Evolutionary conservation across 192 early-diverging fungal species (phyloP).

Genomic region (Linnemannia schmuckeri): DNA sequence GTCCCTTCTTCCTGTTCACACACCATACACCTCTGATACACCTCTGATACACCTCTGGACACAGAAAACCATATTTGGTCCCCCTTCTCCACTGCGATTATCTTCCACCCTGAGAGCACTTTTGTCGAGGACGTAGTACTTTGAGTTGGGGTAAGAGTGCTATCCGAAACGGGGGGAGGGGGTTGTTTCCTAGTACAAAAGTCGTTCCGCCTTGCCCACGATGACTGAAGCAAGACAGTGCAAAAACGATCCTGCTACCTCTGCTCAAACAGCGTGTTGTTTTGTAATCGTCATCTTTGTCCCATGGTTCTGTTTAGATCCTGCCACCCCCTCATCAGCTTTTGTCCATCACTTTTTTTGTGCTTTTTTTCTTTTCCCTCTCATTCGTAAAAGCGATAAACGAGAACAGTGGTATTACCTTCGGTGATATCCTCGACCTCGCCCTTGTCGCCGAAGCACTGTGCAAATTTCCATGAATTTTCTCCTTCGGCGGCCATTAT

Average conservation of each 20-base stretch:
- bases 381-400: neutral
- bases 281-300: neutral
- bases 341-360: neutral
- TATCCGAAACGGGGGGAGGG: neutral
- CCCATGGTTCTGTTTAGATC: neutral
- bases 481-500: slow-evolving; percentile 56
- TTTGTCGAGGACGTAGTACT: neutral
- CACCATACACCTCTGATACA: neutral
- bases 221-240: too few species aligned
- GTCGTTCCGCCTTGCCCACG: too few species aligned
- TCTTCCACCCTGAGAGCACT: slow-evolving; percentile 1
- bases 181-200: neutral
- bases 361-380: neutral
- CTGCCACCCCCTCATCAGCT: neutral
- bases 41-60: neutral
- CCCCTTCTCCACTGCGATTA: neutral
- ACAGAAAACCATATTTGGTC: neutral
- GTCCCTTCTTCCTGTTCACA: neutral
- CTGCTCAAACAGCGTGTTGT: too few species aligned
- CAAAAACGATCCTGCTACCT: too few species aligned
- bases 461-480: slow-evolving; percentile 91
- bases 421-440: slow-evolving; percentile 99
- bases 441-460: slow-evolving; percentile 99
- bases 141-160: neutral
- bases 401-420: slow-evolving; percentile 72